These are phyloP conservation scores for Metschnikowia arizonensis DNA, from an alignment of 805 yeast species.

Conservation along the genomic window DNA sequence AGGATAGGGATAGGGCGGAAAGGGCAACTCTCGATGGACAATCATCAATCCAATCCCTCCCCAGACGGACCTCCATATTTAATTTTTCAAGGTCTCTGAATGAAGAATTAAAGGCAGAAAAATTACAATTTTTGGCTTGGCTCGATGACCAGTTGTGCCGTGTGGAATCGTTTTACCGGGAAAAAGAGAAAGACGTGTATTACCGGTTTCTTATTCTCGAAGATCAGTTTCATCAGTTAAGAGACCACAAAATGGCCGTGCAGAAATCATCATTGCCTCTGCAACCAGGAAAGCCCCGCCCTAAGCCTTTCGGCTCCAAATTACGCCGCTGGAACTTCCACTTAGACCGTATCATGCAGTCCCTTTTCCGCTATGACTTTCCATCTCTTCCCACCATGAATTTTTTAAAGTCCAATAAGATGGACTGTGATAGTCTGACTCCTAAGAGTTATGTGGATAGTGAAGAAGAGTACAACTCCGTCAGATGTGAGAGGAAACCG, in stretches of 20 bases:
- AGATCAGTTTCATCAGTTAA: slow-evolving; percentile 62
- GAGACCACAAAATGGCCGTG: slow-evolving; percentile 43
- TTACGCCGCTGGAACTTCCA: slow-evolving; percentile 30
- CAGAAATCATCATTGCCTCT: slow-evolving; percentile 1
- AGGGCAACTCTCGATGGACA: too few species aligned
- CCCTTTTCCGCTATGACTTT: slow-evolving; percentile 31
- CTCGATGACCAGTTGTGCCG: slow-evolving; percentile 56
- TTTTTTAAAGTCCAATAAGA: slow-evolving; percentile 21
- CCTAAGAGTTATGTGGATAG: slow-evolving; percentile 28
- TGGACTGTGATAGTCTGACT: slow-evolving; percentile 30
- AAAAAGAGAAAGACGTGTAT: slow-evolving; percentile 56
- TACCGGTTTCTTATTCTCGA: slow-evolving; percentile 59
- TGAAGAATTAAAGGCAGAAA: slow-evolving; percentile 26
- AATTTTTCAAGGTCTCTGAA: slow-evolving; percentile 10
- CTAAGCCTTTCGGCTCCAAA: slow-evolving; percentile 18
- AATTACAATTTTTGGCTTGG: slow-evolving; percentile 58
- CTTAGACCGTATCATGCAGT: slow-evolving; percentile 22
- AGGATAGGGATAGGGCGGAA: too few species aligned
- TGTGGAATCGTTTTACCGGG: slow-evolving; percentile 58
- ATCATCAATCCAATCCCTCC: too few species aligned
- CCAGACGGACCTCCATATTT: background rate
- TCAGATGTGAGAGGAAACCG: too few species aligned
- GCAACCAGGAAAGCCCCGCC: slow-evolving; percentile 22
- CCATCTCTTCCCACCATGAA: slow-evolving; percentile 40
- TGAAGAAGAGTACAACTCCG: slow-evolving; percentile 1